Evolutionary conservation across 1,284 basidiomycete species (phyloP), one percentile per base, ranked within the genome.

Genomic region (Heterobasidion irregulare): DNA sequence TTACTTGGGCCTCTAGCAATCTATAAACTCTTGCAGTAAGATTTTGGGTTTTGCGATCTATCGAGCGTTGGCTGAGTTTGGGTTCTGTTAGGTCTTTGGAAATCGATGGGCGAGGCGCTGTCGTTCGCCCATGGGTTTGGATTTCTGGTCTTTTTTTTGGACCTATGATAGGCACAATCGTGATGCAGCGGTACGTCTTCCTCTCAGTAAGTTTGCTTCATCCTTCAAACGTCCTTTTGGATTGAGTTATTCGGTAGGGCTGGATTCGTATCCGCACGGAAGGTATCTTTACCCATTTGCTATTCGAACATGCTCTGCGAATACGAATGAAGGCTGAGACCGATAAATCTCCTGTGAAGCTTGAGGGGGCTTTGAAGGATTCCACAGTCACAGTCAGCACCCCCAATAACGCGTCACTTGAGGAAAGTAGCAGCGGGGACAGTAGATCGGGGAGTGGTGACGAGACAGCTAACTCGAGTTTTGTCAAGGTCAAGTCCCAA

Each of bases 111-210:
- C 56, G 69, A n/a, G 69, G 61, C 9, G 68, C 71, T 0, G 59
- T 62, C 4, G 65, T 80, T 45, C 65, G 70, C 10, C 78, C 80
- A 0, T 76, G 72, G 77, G 76, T 88, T 18, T 90, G 87, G 86
- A 77, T 89, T 41, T 48, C 70, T 2, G 71, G 76, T 63, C 72
- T 89, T 8, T 82, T 86, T 65, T 16, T 83, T 2, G 85, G 81
- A 8, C 84, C 84, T 2, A 62, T 78, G 12, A 35, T 75, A 48
- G 69, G 69, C 15, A 70, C 71, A 3, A 52, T 74, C 9, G 64
- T 63, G 8, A 66, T 71, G 48, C 72, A 84, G 57, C 77, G 75
- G 72, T 83, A 78, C 57, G 73, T 78, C 44, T 80, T 73, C 61
- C 63, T 77, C 47, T 68, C 69, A 10, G 75, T 76, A 60, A 57